Conservation (phyloP, 2,329 filamentous ascomycete genomes). For the Botrytis byssoidea region DNA sequence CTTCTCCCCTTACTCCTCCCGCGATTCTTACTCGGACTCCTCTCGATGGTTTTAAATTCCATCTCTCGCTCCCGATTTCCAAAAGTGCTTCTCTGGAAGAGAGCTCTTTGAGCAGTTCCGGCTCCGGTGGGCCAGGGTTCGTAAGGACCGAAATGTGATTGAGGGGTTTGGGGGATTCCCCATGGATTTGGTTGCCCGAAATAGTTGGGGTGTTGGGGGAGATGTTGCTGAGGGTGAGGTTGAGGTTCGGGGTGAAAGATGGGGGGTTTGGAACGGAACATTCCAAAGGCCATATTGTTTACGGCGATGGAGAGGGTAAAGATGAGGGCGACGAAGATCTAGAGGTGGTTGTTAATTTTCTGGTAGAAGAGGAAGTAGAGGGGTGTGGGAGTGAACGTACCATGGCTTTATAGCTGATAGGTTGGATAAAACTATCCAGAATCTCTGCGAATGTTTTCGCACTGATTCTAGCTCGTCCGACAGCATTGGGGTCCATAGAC, state of each 20-base stretch:
- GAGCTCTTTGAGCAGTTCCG: neutral
- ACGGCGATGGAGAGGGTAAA: conserved; percentile 50
- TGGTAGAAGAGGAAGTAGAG: neutral
- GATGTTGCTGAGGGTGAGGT: conserved; percentile 32
- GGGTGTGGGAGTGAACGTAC: conserved; percentile 44
- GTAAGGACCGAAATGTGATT: conserved; percentile 23
- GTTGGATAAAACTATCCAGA: conserved; percentile 88
- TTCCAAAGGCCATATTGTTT: conserved; percentile 50
- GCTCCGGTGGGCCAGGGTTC: conserved; percentile 25
- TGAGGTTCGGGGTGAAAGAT: conserved; percentile 29
- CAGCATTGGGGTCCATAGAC: conserved; percentile 73
- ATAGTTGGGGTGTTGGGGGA: conserved; percentile 25
- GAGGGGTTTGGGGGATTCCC: conserved; percentile 25
- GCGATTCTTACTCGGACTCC: conserved; percentile 35
- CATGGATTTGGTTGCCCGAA: conserved; percentile 26
- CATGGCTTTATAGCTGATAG: conserved; percentile 82
- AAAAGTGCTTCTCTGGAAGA: conserved; percentile 7
- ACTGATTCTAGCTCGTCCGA: conserved; percentile 77
- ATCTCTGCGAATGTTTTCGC: conserved; percentile 89
- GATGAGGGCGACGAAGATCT: conserved; percentile 54
- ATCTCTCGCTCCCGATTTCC: neutral
- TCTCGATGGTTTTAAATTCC: neutral
- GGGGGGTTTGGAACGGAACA: conserved; percentile 34
- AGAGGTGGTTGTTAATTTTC: neutral
- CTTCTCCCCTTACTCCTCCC: conserved; percentile 28